These are phyloP conservation scores for Entamoeba invadens DNA, from an alignment of 208 protist genomes.

Conservation along the genomic window DNA sequence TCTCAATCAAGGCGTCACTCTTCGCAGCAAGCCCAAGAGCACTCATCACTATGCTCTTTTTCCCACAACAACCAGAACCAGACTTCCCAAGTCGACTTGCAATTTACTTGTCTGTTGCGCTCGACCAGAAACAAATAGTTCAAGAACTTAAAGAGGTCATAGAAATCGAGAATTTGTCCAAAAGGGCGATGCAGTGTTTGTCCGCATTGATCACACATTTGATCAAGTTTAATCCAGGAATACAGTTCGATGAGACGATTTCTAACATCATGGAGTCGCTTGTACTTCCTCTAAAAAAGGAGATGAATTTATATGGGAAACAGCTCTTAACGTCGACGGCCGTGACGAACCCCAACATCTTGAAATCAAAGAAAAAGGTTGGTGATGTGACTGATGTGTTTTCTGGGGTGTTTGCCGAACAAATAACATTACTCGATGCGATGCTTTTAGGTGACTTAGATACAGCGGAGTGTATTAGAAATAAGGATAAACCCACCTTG, in stretches of 20 bases:
- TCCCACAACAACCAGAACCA: neutral
- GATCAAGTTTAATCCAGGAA: neutral
- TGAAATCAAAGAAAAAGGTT: neutral
- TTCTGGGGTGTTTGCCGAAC: neutral
- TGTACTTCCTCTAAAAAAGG: neutral
- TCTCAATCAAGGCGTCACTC: neutral
- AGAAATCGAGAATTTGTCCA: neutral
- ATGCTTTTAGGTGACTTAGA: neutral
- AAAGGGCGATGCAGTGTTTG: neutral
- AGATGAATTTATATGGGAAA: neutral
- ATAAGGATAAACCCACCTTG: neutral
- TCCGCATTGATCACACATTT: neutral
- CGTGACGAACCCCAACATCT: neutral
- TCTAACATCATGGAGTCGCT: neutral
- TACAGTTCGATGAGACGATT: neutral
- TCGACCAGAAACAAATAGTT: neutral
- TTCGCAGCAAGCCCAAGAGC: neutral
- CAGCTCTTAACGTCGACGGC: neutral
- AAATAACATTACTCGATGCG: neutral
- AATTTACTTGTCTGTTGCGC: neutral
- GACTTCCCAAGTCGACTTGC: neutral
- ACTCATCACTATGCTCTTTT: neutral
- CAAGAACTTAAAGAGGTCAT: neutral
- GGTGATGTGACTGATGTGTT: neutral
- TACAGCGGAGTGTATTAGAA: neutral